These are phyloP conservation scores for Alloteropsis semialata DNA, from an alignment of 176 grass and related monocot species.

Conservation along the genomic window DNA sequence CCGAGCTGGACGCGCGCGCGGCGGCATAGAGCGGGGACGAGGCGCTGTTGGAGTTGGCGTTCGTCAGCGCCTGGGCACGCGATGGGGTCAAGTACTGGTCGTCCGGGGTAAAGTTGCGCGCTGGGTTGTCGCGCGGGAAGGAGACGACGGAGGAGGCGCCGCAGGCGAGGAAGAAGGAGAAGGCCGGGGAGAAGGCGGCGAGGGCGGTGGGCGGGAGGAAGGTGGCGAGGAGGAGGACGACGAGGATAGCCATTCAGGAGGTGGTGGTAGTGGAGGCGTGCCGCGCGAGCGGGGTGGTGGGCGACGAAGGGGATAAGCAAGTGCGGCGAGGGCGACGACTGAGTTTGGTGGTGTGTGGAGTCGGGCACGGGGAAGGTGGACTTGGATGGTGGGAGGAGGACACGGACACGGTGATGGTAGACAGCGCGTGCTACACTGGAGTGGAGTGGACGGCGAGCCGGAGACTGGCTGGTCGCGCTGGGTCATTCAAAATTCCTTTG, in stretches of 20 bases:
- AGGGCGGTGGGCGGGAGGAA: neutral
- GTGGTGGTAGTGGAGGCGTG: neutral
- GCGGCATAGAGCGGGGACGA: constrained; percentile 43
- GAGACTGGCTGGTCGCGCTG: neutral
- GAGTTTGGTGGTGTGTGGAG: constrained; percentile 21
- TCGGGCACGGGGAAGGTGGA: constrained; percentile 39
- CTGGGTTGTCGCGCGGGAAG: constrained; percentile 25
- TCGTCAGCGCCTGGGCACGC: neutral
- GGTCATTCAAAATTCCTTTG: neutral
- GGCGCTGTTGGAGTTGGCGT: constrained; percentile 7
- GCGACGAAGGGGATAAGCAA: neutral
- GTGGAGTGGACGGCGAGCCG: neutral
- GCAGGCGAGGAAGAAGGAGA: constrained; percentile 43
- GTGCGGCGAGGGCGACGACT: neutral
- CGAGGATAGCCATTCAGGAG: constrained; percentile 4
- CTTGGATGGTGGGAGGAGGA: neutral
- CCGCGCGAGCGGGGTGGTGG: neutral
- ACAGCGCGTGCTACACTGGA: neutral
- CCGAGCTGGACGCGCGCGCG: constrained; percentile 36
- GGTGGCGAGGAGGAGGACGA: constrained; percentile 17
- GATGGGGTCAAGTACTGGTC: neutral
- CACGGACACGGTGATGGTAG: neutral
- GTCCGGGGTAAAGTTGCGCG: constrained; percentile 41
- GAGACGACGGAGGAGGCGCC: constrained; percentile 20
- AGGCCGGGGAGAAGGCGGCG: constrained; percentile 16